Evolutionary conservation across 352 stramenopile genomes (phyloP).

Genomic region (Pythium phragmitis): DNA sequence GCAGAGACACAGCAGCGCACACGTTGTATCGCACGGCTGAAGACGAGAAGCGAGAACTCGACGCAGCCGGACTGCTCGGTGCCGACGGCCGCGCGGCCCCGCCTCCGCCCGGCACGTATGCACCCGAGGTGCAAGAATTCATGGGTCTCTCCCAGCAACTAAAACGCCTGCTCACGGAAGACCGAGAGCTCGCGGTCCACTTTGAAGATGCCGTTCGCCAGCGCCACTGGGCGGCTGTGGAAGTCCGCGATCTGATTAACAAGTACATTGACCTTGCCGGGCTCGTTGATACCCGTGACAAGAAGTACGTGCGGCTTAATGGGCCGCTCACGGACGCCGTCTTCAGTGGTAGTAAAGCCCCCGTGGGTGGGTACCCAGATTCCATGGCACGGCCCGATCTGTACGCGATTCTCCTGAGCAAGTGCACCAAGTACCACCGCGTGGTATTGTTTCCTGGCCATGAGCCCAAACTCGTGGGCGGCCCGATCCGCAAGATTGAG

Average conservation of each 20-base stretch:
- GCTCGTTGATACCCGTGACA: slow-evolving; percentile 58
- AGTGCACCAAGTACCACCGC: slow-evolving; percentile 67
- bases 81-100: slow-evolving; percentile 37
- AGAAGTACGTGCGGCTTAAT: slow-evolving; percentile 71
- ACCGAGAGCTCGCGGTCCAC: slow-evolving; percentile 23
- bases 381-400: slow-evolving; percentile 59
- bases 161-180: slow-evolving; percentile 48
- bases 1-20: slow-evolving; percentile 59
- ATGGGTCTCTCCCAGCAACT: slow-evolving; percentile 55
- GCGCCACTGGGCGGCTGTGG: slow-evolving; percentile 50
- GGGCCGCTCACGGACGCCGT: slow-evolving; percentile 65
- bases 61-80: slow-evolving; percentile 32
- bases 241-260: slow-evolving; percentile 60
- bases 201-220: slow-evolving; percentile 31
- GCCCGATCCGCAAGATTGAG: slow-evolving; percentile 54
- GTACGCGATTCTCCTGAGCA: slow-evolving; percentile 47
- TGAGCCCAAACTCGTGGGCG: slow-evolving; percentile 57
- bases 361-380: slow-evolving; percentile 54
- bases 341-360: slow-evolving; percentile 57
- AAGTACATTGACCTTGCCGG: slow-evolving; percentile 58
- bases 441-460: slow-evolving; percentile 72
- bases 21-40: slow-evolving; percentile 54
- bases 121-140: slow-evolving; percentile 66
- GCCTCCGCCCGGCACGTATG: slow-evolving; percentile 60
- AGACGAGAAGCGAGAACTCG: slow-evolving; percentile 47